Percentiles rank a stretch among this genome's conserved stretches.
phyloP scores from a whole-genome alignment of 1,139 yeast species.

The Geotrichum klebahnii region DNA sequence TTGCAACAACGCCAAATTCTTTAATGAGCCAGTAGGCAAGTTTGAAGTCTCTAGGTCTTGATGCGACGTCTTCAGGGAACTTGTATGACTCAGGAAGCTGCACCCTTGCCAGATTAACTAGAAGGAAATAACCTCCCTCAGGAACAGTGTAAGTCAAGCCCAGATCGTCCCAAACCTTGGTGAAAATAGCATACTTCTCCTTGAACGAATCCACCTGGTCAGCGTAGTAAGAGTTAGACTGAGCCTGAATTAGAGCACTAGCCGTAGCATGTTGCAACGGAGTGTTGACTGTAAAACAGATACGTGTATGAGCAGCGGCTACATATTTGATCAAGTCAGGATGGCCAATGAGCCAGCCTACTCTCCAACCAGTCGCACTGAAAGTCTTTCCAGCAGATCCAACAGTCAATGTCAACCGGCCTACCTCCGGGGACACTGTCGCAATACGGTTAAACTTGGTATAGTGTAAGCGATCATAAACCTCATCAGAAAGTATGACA shows the following conservation, averaged over 20 bases:
- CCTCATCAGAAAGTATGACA: slow-evolving; percentile 84
- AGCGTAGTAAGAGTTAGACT: slow-evolving; percentile 60
- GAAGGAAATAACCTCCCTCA: slow-evolving; percentile 87
- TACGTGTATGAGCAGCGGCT: slow-evolving; percentile 87
- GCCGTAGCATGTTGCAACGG: slow-evolving; percentile 95
- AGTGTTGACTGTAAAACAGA: slow-evolving; percentile 82
- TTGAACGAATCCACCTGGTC: slow-evolving; percentile 62
- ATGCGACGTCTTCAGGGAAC: slow-evolving; percentile 64
- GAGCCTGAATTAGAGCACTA: slow-evolving; percentile 62
- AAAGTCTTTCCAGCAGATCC: slow-evolving; percentile 97
- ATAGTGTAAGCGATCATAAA: slow-evolving; percentile 83
- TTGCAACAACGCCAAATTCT: slow-evolving; percentile 90
- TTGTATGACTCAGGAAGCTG: slow-evolving; percentile 67
- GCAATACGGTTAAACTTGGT: slow-evolving; percentile 79
- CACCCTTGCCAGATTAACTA: slow-evolving; percentile 80
- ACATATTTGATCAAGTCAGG: slow-evolving; percentile 76
- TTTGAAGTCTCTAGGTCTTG: slow-evolving; percentile 77
- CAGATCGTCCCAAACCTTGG: slow-evolving; percentile 75
- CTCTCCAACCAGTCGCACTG: slow-evolving; percentile 98
- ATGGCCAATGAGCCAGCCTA: slow-evolving; percentile 91
- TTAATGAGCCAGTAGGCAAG: slow-evolving; percentile 88
- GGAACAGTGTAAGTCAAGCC: slow-evolving; percentile 84
- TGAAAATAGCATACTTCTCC: slow-evolving; percentile 66
- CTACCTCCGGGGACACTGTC: slow-evolving; percentile 70
- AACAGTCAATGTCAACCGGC: slow-evolving; percentile 74